Percentiles rank a stretch among this genome's conserved stretches.
Evolutionary conservation across 306 rosid species (phyloP).

Genomic region (Acacia melanoxylon): DNA sequence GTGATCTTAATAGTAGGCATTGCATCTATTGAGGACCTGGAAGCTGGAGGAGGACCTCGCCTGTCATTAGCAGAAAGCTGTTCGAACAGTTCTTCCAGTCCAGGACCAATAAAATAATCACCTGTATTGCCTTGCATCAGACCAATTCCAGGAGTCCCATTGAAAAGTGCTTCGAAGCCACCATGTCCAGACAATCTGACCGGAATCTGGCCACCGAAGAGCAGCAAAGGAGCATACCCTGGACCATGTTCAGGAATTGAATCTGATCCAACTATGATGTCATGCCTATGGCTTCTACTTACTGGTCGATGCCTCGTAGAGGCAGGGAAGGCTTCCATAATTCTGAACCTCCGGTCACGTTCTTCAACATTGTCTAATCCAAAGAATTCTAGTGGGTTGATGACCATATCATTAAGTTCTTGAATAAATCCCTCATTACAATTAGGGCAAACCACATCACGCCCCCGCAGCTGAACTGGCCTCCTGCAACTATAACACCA

Average conservation of each 20-base stretch:
- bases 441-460: constrained; percentile 52
- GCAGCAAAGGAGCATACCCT: constrained; percentile 44
- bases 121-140: constrained; percentile 60
- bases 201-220: constrained; percentile 67
- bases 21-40: constrained; percentile 61
- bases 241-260: constrained; percentile 42
- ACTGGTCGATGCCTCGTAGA: constrained; percentile 46
- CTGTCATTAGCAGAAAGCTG: constrained; percentile 65
- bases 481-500: constrained; percentile 56
- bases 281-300: constrained; percentile 42
- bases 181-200: constrained; percentile 57
- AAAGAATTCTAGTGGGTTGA: constrained; percentile 45
- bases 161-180: constrained; percentile 64
- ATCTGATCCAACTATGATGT: constrained; percentile 43
- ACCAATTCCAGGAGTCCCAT: constrained; percentile 66
- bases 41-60: constrained; percentile 74
- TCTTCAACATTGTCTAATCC: constrained; percentile 39
- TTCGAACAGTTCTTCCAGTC: constrained; percentile 76
- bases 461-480: constrained; percentile 41
- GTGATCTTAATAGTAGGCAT: constrained; percentile 69
- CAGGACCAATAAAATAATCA: constrained; percentile 79
- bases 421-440: constrained; percentile 66
- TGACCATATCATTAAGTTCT: constrained; percentile 56
- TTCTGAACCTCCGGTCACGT: constrained; percentile 38
- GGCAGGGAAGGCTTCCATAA: constrained; percentile 48